Conservation (phyloP, 176 grass and related monocot species). For the Alopecurus myosuroides region DNA sequence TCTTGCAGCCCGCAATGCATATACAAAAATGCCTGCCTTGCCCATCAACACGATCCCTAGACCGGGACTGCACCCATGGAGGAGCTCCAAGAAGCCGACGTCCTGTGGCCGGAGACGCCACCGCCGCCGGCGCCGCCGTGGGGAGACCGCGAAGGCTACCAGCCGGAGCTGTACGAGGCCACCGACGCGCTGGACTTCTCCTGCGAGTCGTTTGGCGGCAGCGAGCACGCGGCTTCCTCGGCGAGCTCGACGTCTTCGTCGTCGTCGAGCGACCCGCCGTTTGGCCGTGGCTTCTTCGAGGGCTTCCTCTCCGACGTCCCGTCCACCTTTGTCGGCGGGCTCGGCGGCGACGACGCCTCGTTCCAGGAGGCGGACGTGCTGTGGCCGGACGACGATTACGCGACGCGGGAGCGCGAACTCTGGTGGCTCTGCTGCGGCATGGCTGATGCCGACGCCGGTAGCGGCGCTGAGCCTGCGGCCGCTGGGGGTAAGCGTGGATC, state of each 20-base stretch:
- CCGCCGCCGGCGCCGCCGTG: background rate
- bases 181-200: background rate
- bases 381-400: conserved; percentile 37
- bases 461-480: background rate
- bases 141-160: background rate
- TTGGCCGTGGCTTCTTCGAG: background rate
- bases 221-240: background rate
- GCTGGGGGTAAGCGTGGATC: background rate
- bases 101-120: conserved; percentile 32
- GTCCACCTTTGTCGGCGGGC: background rate
- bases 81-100: conserved; percentile 49
- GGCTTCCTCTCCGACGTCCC: conserved; percentile 30
- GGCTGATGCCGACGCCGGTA: background rate
- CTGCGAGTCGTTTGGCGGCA: conserved; percentile 12
- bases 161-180: background rate
- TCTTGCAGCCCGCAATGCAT: background rate
- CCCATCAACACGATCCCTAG: background rate
- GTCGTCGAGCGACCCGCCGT: background rate
- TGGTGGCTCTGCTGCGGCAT: background rate
- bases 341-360: background rate
- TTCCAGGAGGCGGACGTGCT: conserved; percentile 52
- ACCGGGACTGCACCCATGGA: background rate
- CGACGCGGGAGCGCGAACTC: background rate
- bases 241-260: background rate
- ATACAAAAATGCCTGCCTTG: background rate